A percentile compares a stretch with the other conserved stretches of the same genome.
phyloP scores from a whole-genome alignment of 805 yeast species.

The Ogataea paradorogensis region DNA sequence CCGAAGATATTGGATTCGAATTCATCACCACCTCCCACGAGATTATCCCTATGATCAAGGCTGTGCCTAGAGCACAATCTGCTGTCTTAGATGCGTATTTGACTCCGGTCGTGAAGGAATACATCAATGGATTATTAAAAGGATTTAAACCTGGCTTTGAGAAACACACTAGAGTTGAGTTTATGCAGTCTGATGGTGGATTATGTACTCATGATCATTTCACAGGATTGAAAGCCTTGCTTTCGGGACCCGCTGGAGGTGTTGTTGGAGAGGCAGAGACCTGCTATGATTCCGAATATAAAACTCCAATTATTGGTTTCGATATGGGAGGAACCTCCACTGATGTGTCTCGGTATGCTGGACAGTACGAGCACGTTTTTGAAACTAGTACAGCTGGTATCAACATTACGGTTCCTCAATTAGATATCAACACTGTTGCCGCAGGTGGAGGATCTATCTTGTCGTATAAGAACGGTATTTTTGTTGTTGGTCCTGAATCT shows the following conservation, averaged over 20 bases:
- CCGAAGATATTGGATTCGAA: slow-evolving; percentile 49
- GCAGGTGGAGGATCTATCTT: slow-evolving; percentile 12
- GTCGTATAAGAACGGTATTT: slow-evolving; percentile 9
- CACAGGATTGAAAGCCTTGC: slow-evolving; percentile 50
- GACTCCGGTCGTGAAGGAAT: slow-evolving; percentile 40
- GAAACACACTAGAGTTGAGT: slow-evolving; percentile 39
- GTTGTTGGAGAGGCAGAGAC: slow-evolving; percentile 57
- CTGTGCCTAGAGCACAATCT: slow-evolving; percentile 40
- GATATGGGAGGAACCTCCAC: slow-evolving; percentile 41
- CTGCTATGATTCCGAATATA: slow-evolving; percentile 39
- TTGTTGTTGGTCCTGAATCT: slow-evolving; percentile 11
- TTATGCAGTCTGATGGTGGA: slow-evolving; percentile 62
- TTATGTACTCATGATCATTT: slow-evolving; percentile 50
- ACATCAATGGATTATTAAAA: slow-evolving; percentile 36
- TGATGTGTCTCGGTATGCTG: slow-evolving; percentile 35
- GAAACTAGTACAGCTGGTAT: slow-evolving; percentile 35
- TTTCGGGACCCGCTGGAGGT: slow-evolving; percentile 64
- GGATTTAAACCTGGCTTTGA: slow-evolving; percentile 35
- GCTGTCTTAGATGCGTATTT: slow-evolving; percentile 42
- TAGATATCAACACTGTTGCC: slow-evolving; percentile 26
- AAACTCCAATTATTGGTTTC: slow-evolving; percentile 31
- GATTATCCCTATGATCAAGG: slow-evolving; percentile 37
- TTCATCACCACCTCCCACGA: slow-evolving; percentile 36
- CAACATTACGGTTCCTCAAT: slow-evolving; percentile 36
- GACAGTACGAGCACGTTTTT: slow-evolving; percentile 31